A percentile compares a stretch with the other conserved stretches of the same genome.
Conservation (phyloP, 805 yeast genomes). For the Sungouiella blattae region DNA sequence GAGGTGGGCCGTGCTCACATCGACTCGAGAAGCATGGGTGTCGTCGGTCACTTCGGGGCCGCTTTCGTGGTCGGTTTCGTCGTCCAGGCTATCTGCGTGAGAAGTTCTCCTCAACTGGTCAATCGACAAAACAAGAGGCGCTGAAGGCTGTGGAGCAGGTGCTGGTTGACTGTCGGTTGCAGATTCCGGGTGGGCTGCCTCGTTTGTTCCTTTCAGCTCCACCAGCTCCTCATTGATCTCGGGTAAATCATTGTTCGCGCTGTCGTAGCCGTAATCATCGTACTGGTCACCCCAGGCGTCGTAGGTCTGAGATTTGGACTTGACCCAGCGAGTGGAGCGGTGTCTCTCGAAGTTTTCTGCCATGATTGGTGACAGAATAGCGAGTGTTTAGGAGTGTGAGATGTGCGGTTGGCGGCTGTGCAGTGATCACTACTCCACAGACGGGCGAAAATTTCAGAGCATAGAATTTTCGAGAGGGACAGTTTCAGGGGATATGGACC, state of each 20-base stretch:
- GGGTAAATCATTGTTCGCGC: neutral
- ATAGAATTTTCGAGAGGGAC: too few species aligned
- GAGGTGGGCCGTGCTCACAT: neutral
- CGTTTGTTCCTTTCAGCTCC: too few species aligned
- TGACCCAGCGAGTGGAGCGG: slow-evolving; percentile 42
- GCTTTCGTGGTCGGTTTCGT: slow-evolving; percentile 10
- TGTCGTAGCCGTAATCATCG: slow-evolving; percentile 19
- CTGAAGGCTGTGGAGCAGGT: neutral
- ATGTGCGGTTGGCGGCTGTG: too few species aligned
- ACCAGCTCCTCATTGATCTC: neutral
- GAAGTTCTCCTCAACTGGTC: slow-evolving; percentile 19
- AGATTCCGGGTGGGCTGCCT: too few species aligned
- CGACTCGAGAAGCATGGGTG: neutral
- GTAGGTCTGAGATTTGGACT: slow-evolving; percentile 39
- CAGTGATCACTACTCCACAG: too few species aligned
- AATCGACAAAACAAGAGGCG: slow-evolving; percentile 31
- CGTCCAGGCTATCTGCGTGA: slow-evolving; percentile 12
- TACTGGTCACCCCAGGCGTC: slow-evolving; percentile 41
- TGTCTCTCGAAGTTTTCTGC: slow-evolving; percentile 40
- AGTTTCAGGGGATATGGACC: too few species aligned
- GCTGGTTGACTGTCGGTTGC: too few species aligned
- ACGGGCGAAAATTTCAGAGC: too few species aligned
- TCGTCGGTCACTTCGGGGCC: neutral
- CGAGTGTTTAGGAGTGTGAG: too few species aligned
- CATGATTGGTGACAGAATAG: slow-evolving; percentile 11